Conservation (phyloP, 1,284 basidiomycete genomes). For the Caloboletus firmus region DNA sequence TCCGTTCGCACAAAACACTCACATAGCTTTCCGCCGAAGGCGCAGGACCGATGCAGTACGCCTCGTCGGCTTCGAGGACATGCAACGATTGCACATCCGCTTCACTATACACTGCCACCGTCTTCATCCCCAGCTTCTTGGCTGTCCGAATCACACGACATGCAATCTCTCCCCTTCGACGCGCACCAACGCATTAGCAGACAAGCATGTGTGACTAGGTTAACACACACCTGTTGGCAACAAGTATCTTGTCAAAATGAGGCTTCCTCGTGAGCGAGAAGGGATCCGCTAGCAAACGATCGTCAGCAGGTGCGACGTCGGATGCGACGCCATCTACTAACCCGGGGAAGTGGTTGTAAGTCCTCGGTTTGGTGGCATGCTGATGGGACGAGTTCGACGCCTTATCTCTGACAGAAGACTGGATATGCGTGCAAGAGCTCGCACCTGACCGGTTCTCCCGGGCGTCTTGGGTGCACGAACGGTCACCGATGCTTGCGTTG, state of each 20-base stretch:
- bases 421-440: slow-evolving; percentile 1
- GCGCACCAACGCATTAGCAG: neutral
- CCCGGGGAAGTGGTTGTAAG: slow-evolving; percentile 19
- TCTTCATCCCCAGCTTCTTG: slow-evolving; percentile 83
- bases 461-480: slow-evolving; percentile 8
- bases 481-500: slow-evolving; percentile 8
- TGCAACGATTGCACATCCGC: slow-evolving; percentile 80
- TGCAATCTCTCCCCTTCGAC: slow-evolving; percentile 84
- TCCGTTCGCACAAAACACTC: slow-evolving; percentile 31
- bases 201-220: neutral
- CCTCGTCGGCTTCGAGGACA: slow-evolving; percentile 89
- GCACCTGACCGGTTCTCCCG: slow-evolving; percentile 6
- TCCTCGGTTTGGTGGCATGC: slow-evolving; percentile 4
- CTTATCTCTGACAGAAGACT: neutral
- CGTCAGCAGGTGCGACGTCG: neutral
- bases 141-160: slow-evolving; percentile 90
- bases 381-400: neutral
- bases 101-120: slow-evolving; percentile 88
- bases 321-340: slow-evolving; percentile 8
- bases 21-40: slow-evolving; percentile 88
- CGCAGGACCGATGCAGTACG: slow-evolving; percentile 90
- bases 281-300: neutral
- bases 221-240: slow-evolving; percentile 74
- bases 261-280: slow-evolving; percentile 36
- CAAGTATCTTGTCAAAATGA: slow-evolving; percentile 81